Percentiles rank a stretch among this genome's conserved stretches.
Conservation (phyloP, 176 grass and related monocot genomes). For the Paspalum vaginatum region DNA sequence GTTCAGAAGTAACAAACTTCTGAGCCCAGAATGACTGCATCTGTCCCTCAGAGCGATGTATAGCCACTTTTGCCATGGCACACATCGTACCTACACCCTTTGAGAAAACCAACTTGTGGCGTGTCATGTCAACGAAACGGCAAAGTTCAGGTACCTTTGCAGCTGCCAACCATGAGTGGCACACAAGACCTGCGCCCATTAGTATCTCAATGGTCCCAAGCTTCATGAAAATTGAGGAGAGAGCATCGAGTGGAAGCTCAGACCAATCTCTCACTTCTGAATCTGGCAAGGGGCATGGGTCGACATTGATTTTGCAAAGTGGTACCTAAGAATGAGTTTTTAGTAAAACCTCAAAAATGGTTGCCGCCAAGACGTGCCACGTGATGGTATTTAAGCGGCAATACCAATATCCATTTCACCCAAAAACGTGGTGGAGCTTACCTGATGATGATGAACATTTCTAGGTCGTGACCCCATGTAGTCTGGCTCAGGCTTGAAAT, state of each 20-base stretch:
- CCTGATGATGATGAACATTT: neutral
- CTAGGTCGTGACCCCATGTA: neutral
- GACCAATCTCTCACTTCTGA: slow-evolving; percentile 20
- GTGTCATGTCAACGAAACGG: neutral
- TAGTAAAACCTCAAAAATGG: neutral
- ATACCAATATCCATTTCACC: neutral
- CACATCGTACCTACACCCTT: neutral
- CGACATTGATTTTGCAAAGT: slow-evolving; percentile 18
- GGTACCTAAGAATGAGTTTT: neutral
- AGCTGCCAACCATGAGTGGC: slow-evolving; percentile 36
- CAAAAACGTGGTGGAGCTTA: neutral
- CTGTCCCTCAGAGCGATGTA: slow-evolving; percentile 24
- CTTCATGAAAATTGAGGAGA: slow-evolving; percentile 35
- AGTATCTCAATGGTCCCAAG: slow-evolving; percentile 37
- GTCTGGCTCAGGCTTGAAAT: neutral
- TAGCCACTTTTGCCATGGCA: slow-evolving; percentile 40
- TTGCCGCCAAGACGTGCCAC: neutral
- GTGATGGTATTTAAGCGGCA: neutral
- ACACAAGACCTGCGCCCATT: slow-evolving; percentile 35
- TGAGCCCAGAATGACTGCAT: slow-evolving; percentile 47
- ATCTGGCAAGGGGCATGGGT: neutral
- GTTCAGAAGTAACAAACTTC: slow-evolving; percentile 25
- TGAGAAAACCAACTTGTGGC: slow-evolving; percentile 20
- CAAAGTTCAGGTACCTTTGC: slow-evolving; percentile 35
- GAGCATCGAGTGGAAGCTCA: slow-evolving; percentile 15